Conservation (phyloP, 108 stramenopile genomes). For the Nitzschia palea region DNA sequence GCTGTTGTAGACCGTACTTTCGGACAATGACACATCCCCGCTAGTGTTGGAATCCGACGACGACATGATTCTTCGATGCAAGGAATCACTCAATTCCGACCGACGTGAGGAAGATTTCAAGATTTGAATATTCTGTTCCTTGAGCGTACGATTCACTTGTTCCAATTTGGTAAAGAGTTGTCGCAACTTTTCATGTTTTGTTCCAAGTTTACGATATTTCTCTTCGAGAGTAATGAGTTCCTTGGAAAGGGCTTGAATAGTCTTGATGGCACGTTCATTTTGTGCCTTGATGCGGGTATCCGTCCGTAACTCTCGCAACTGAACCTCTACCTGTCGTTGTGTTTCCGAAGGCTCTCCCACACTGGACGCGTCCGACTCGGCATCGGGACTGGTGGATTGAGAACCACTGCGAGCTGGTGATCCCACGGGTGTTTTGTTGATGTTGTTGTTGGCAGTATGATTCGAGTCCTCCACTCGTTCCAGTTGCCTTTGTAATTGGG, state of each 20-base stretch:
- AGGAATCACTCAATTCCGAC: not conserved
- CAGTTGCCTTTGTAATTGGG: not conserved
- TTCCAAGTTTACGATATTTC: not conserved
- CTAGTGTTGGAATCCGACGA: not conserved
- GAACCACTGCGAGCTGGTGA: slow-evolving; percentile 2
- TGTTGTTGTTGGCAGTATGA: no score
- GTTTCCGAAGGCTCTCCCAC: no score
- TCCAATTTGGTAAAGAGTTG: slow-evolving; percentile 5
- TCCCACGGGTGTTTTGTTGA: not conserved
- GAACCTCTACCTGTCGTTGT: no score
- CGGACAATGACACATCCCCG: no score
- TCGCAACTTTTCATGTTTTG: slow-evolving; percentile 10
- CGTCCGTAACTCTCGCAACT: no score
- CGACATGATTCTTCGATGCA: not conserved
- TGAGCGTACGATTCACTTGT: not conserved
- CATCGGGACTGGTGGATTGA: no score
- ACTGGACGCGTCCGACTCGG: no score
- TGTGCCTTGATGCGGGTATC: no score
- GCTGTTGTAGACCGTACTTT: not conserved
- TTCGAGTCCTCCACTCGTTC: no score
- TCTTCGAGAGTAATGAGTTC: slow-evolving; percentile 6
- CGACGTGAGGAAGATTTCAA: not conserved
- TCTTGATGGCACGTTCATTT: slow-evolving; percentile 10
- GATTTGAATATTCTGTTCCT: slow-evolving; percentile 9
- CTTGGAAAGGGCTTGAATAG: slow-evolving; percentile 1